These are phyloP conservation scores for Lactarius hatsudake DNA, from an alignment of 768 basidiomycete species.

Conservation along the genomic window DNA sequence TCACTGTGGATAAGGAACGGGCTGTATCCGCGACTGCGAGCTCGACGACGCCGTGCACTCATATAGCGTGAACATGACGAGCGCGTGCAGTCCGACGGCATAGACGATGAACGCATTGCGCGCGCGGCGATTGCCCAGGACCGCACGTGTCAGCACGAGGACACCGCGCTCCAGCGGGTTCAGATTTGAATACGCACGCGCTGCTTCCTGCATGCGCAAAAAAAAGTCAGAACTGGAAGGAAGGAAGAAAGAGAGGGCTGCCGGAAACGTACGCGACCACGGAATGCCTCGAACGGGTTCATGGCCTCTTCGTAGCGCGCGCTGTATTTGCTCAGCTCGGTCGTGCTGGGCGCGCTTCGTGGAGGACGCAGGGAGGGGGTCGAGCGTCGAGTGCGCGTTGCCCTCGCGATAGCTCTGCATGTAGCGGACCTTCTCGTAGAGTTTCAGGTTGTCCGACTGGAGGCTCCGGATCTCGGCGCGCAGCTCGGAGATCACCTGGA, in stretches of 20 bases:
- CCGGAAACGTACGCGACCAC: conserved; percentile 71
- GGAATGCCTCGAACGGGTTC: conserved; percentile 98
- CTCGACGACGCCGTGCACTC: conserved; percentile 61
- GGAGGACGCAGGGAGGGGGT: conserved; percentile 50
- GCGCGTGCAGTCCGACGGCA: conserved; percentile 72
- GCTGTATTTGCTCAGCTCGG: conserved; percentile 86
- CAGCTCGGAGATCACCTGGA: conserved; percentile 91
- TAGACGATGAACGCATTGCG: conserved; percentile 88
- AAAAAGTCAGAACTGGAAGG: not conserved
- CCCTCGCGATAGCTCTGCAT: conserved; percentile 96
- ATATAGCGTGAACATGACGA: conserved; percentile 77
- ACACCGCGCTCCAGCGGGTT: conserved; percentile 91
- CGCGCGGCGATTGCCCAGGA: conserved; percentile 88
- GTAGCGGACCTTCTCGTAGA: conserved; percentile 98
- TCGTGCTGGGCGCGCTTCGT: conserved; percentile 41
- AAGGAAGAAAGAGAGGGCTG: not conserved
- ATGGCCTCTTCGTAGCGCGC: conserved; percentile 94
- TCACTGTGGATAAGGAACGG: conserved; percentile 42
- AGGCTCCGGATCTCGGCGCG: conserved; percentile 87
- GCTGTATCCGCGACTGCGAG: conserved; percentile 50
- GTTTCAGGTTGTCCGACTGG: conserved; percentile 93
- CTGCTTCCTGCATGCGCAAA: conserved; percentile 68
- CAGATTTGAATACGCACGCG: conserved; percentile 86
- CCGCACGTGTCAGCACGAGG: conserved; percentile 76
- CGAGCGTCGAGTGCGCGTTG: conserved; percentile 59